Conservation (phyloP, 163 green algal species). For the Scenedesmus sp. region DNA sequence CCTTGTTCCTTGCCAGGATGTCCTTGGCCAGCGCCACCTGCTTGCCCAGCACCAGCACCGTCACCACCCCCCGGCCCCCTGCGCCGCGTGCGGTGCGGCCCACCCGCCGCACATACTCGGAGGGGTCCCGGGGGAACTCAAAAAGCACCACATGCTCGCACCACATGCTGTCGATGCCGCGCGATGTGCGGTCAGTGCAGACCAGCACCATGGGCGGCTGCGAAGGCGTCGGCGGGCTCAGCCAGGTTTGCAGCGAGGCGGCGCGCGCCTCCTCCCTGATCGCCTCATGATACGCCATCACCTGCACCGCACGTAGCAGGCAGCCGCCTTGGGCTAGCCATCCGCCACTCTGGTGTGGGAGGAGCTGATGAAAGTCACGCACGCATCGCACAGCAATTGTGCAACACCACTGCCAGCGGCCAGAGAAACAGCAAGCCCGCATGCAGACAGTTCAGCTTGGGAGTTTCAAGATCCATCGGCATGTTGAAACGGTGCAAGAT, state of each 20-base stretch:
- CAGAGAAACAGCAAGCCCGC: neutral
- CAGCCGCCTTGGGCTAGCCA: neutral
- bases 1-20: conserved; percentile 80
- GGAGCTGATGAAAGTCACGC: too few relatives aligned
- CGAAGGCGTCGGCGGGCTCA: conserved; percentile 54
- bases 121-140: conserved; percentile 96
- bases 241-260: conserved; percentile 69
- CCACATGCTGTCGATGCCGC: conserved; percentile 76
- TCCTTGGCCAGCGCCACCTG: conserved; percentile 87
- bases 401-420: too few relatives aligned
- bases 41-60: conserved; percentile 89
- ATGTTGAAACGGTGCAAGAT: neutral
- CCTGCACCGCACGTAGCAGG: conserved; percentile 28
- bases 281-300: conserved; percentile 93
- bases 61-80: conserved; percentile 80
- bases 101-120: conserved; percentile 94
- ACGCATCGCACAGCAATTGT: too few relatives aligned
- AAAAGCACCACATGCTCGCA: conserved; percentile 97
- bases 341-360: too few relatives aligned
- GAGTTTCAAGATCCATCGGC: too few relatives aligned
- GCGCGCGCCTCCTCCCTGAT: conserved; percentile 73
- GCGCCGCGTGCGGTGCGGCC: conserved; percentile 91
- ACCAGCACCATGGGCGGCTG: conserved; percentile 81
- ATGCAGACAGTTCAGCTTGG: neutral
- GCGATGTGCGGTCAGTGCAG: conserved; percentile 90